Conservation (phyloP, 441 rosid genomes). For the Rhodomyrtus psidioides region DNA sequence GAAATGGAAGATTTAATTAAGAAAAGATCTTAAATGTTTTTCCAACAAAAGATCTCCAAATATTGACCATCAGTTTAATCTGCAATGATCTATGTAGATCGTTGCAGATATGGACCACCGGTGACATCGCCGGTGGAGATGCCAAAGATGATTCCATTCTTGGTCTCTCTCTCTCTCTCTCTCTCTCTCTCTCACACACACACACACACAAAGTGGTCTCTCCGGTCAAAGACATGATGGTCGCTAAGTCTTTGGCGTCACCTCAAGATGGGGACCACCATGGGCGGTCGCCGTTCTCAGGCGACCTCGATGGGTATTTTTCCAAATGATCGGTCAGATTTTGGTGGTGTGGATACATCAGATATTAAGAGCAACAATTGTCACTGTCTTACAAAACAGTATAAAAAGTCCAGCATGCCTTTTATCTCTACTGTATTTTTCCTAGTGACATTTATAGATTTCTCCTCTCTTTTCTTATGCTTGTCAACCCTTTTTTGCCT, state of each 20-base stretch:
- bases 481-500: neutral
- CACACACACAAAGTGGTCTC: neutral
- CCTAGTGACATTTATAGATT: neutral
- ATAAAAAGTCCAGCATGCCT: neutral
- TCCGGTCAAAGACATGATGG: neutral
- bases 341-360: neutral
- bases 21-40: neutral
- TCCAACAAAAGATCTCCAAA: neutral
- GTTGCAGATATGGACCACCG: neutral
- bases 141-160: neutral
- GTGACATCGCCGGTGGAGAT: neutral
- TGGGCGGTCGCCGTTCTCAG: too few relatives aligned
- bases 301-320: neutral
- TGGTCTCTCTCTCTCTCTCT: neutral
- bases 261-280: neutral
- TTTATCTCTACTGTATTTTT: neutral
- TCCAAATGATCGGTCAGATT: neutral
- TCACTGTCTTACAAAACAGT: neutral
- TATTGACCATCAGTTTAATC: neutral
- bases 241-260: neutral
- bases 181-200: too few relatives aligned
- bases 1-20: neutral
- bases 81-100: neutral
- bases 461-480: neutral
- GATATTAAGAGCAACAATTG: neutral